Base-by-base conservation (phyloP, 2,329 filamentous ascomycete genomes). In the Arachnomyces sp. region DNA sequence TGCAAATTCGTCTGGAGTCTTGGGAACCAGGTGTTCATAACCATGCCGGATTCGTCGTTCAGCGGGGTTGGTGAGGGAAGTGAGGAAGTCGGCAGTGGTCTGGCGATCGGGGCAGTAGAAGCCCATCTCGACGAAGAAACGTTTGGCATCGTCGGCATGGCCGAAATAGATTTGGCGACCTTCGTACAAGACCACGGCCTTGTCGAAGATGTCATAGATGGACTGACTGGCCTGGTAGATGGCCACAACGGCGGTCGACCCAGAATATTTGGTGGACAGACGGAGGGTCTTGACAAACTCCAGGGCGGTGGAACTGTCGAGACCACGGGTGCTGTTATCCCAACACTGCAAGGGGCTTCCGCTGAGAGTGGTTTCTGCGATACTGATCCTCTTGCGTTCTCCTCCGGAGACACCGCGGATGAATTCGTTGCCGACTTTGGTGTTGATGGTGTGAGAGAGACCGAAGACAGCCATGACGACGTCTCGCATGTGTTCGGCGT, bases 141-240 rank as follows among this genome's bases (percentile, higher is more conserved):
- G 57, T 51, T 73, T 80, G 0, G 84, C 84, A 2, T 72, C 62
- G 4, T 55, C 56, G 0, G 78, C 76, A 0, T 73, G 73, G 1
- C 85, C 86, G 49, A 83, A 89, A 65, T 80, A 90, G 52, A 90
- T 88, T 54, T 88, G 77, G 1, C 81, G 73, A 2, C 85, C 85
- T 51, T 87, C 81, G 54, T 88, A 86, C 1, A 88, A 65, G 0
- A 89, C 80, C 0, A 77, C 72, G 0, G 77, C 77, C 56, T 86
- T 87, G 59, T 88, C 83, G 48, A 88, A 86, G 7, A 75, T 64
- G 44, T 78, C 70, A 38, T 68, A 69, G 16, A 68, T 63, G 6
- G 57, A 59, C 44, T 69, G 63, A 39, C 62, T 62, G 8, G 65
- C 66, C 44, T 69, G 66, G 49, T 78, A 78, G 9, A 77, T 72